A percentile compares a stretch with the other conserved stretches of the same genome.
These are phyloP conservation scores for Hemileccinum impolitum DNA, from an alignment of 768 basidiomycete genomes.

Conservation along the genomic window DNA sequence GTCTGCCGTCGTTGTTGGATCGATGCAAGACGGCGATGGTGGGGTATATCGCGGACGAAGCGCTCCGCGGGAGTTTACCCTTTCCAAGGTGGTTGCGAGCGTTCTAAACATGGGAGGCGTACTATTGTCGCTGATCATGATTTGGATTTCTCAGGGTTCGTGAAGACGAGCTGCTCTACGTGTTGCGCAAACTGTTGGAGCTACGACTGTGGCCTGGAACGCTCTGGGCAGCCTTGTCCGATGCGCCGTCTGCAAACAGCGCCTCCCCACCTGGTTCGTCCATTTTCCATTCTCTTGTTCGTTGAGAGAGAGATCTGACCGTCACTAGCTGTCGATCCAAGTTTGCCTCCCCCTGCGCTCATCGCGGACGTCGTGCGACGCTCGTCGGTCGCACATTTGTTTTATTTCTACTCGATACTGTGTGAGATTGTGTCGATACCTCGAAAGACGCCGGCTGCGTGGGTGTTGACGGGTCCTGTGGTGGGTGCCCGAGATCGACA, in stretches of 20 bases:
- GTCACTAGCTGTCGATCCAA: conserved; percentile 37
- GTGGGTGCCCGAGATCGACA: conserved; percentile 8
- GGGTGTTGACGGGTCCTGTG: conserved; percentile 39
- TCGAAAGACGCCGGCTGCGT: conserved; percentile 62
- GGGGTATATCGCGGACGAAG: conserved; percentile 80
- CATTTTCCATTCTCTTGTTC: neutral
- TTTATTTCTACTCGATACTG: conserved; percentile 79
- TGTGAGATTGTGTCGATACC: conserved; percentile 78
- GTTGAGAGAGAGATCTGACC: neutral
- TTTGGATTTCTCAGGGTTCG: conserved; percentile 49
- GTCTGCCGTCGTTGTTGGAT: conserved; percentile 66
- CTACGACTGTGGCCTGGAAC: conserved; percentile 74
- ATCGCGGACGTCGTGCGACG: conserved; percentile 71
- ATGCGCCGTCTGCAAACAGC: conserved; percentile 55
- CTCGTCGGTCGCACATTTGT: conserved; percentile 78
- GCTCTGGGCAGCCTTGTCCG: conserved; percentile 71
- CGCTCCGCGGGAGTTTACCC: conserved; percentile 80
- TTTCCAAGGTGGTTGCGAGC: conserved; percentile 64
- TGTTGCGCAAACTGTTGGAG: conserved; percentile 71
- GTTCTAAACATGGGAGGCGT: no score
- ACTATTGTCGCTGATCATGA: neutral
- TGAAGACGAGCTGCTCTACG: conserved; percentile 87
- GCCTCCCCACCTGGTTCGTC: conserved; percentile 55
- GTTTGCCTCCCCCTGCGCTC: conserved; percentile 48
- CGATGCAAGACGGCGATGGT: conserved; percentile 70